Percentiles rank a stretch among this genome's conserved stretches.
These are phyloP conservation scores for Heliamphora exappendiculata DNA, from an alignment of 148 eudicot species.

Conservation along the genomic window DNA sequence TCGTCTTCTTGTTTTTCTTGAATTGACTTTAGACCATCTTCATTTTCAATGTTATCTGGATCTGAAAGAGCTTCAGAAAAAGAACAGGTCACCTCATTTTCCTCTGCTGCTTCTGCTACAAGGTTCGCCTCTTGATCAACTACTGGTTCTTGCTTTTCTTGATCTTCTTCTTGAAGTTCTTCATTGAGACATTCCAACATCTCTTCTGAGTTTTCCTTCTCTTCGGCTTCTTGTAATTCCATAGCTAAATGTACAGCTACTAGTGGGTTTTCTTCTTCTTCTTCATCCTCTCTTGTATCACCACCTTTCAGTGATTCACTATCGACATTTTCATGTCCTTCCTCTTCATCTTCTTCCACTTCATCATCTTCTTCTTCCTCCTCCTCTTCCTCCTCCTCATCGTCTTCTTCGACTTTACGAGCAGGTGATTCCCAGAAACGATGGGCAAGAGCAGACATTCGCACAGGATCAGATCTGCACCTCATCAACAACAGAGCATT, in stretches of 20 bases:
- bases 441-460: conserved; percentile 62
- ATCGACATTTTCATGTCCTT: conserved; percentile 8
- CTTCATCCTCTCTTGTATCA: conserved; percentile 7
- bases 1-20: conserved; percentile 9
- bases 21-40: not conserved
- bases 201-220: conserved; percentile 14
- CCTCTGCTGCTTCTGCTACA: conserved; percentile 10
- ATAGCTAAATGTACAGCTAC: not conserved
- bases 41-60: conserved; percentile 9
- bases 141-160: conserved; percentile 14
- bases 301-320: not conserved
- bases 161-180: conserved; percentile 15
- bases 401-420: conserved; percentile 12
- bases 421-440: conserved; percentile 39
- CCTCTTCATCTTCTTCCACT: conserved; percentile 14
- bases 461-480: conserved; percentile 86
- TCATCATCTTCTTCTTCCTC: conserved; percentile 11
- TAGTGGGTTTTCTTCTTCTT: conserved; percentile 14
- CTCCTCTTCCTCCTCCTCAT: conserved; percentile 9
- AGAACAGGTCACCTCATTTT: not conserved
- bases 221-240: conserved; percentile 12
- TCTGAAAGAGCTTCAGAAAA: conserved; percentile 23
- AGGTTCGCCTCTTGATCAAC: not conserved
- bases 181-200: not conserved
- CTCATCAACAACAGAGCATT: conserved; percentile 88